Evolutionary conservation across 495 filamentous ascomycete species (phyloP).

Genomic region (Penicillium lagena): DNA sequence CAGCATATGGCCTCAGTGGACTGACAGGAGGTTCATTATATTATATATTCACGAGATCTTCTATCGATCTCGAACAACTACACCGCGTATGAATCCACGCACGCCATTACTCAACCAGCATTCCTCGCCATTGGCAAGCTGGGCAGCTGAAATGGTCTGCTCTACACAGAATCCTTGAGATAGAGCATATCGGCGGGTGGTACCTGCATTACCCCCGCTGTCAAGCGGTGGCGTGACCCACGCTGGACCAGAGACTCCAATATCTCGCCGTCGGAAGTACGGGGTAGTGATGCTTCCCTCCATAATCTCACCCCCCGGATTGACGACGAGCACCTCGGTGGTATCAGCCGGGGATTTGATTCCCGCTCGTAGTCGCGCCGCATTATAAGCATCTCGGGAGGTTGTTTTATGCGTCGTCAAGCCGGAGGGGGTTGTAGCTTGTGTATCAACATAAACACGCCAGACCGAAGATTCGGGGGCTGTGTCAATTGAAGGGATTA

Average conservation of each 20-base stretch:
- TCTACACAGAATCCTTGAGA: conserved; percentile 59
- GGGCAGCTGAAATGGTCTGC: conserved; percentile 43
- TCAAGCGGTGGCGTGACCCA: conserved; percentile 39
- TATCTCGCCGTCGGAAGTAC: conserved; percentile 58
- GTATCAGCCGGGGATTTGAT: conserved; percentile 45
- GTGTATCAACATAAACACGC: conserved; percentile 51
- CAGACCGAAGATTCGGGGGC: conserved; percentile 16
- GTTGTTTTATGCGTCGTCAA: conserved; percentile 78
- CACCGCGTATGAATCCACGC: conserved; percentile 61
- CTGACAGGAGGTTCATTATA: not conserved
- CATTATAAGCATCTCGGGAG: conserved; percentile 55
- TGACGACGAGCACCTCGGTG: conserved; percentile 71
- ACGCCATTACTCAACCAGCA: conserved; percentile 84
- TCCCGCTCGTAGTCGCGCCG: conserved; percentile 50
- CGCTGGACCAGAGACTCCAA: conserved; percentile 1
- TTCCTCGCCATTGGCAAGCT: conserved; percentile 63
- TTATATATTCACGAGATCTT: conserved; percentile 3
- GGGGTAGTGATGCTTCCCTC: conserved; percentile 79
- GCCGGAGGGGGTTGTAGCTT: conserved; percentile 44
- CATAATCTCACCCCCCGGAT: conserved; percentile 63
- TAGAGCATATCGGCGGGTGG: conserved; percentile 74
- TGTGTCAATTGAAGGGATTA: conserved; percentile 31
- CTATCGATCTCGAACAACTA: conserved; percentile 17
- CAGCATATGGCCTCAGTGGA: too few relatives aligned
- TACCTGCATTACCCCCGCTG: conserved; percentile 76